A percentile compares a stretch with the other conserved stretches of the same genome.
Conservation (phyloP, 768 basidiomycete genomes). For the Boletus tomentosulus region DNA sequence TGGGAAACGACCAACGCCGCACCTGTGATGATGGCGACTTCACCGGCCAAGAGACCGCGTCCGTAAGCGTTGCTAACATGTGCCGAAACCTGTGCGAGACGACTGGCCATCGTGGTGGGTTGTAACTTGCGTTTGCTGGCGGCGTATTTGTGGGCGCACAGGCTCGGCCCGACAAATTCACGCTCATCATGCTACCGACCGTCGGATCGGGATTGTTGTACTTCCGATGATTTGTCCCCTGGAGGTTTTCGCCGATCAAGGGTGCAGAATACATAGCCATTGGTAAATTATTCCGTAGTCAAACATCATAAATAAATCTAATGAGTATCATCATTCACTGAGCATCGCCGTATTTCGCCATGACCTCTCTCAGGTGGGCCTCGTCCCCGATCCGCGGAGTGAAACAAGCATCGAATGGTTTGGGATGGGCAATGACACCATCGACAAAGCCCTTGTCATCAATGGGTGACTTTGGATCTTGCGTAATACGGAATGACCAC, state of each 20-base stretch:
- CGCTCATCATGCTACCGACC: not conserved
- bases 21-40: constrained; percentile 88
- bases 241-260: not conserved
- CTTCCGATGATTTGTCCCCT: not conserved
- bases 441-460: constrained; percentile 60
- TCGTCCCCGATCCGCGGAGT: constrained; percentile 39
- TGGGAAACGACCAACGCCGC: constrained; percentile 28
- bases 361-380: constrained; percentile 22
- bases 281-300: not conserved
- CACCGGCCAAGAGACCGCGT: constrained; percentile 63
- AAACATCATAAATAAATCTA: not conserved
- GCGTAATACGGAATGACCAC: constrained; percentile 59
- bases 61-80: constrained; percentile 53
- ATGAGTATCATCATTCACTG: not conserved
- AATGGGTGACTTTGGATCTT: constrained; percentile 52
- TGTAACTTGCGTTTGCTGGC: not conserved
- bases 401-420: constrained; percentile 57
- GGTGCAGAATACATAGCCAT: not conserved
- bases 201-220: not conserved
- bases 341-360: constrained; percentile 23
- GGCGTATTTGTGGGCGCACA: not conserved
- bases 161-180: not conserved
- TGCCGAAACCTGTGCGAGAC: constrained; percentile 66
- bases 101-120: constrained; percentile 41
- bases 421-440: constrained; percentile 59